Base-by-base conservation (phyloP, 2,329 filamentous ascomycete genomes). In the Trichoderma lentiforme region DNA sequence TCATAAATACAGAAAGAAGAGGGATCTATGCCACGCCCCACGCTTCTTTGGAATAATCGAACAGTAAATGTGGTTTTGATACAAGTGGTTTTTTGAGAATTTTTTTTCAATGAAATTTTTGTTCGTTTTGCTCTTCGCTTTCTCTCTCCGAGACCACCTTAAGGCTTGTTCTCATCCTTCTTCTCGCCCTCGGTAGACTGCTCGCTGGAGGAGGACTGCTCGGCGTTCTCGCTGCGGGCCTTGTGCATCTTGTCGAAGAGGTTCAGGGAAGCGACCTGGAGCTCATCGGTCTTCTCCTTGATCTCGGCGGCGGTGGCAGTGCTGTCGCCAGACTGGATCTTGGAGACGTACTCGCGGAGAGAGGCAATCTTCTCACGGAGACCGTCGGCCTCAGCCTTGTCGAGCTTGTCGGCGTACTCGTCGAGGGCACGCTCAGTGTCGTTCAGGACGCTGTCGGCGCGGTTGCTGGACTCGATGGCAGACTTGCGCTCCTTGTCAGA, bases 191-290 rank as follows among this genome's bases (percentile, higher is more conserved):
- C 90, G 73, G 88, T 79, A 78, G 84, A 83, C 84, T 84, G 80
- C 81, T 86, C 78, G 82, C 79, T 15, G 30, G 58, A 39, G 15
- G 60, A 39, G 24, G 60, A 28, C 60, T 63, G 60, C 60, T 63
- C 60, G 77, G 78, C 84, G 77, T 86, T 87, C 86, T 95, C 92
- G 77, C 85, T 83, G 78, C 93, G 92, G 77, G 95, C 94, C 89
- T 97, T 97, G 93, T 99, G 95, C 93, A 99, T 97, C 92, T 98
- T 98, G 88, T 98, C 96, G 84, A 99, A 98, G 80, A 98, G 91
- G 86, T 93, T 97, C 85, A 99, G 88, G 84, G 92, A 95, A 77
- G 95, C 93, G 83, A 92, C 93, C 87, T 98, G 96, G 81, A 99
- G 93, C 85, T 98, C 95, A 77, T 98, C 96, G 79, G 93, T 97